phyloP scores from a whole-genome alignment of 169 alveolate genomes.

The Eimeria tenella region DNA sequence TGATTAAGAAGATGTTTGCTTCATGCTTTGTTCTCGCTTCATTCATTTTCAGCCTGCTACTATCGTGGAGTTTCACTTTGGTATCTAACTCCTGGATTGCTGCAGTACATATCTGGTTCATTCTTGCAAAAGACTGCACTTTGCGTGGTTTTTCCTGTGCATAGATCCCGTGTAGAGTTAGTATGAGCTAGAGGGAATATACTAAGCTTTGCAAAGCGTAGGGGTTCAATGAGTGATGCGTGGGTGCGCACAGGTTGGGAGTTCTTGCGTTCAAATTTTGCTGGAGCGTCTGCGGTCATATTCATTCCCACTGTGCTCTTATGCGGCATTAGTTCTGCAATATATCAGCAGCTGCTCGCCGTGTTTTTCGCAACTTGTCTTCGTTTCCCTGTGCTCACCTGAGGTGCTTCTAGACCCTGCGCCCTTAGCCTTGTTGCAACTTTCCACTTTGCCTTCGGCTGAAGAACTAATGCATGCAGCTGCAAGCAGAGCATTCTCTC shows the following conservation, averaged over 20 bases:
- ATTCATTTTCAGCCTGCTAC: no score
- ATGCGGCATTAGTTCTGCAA: not conserved
- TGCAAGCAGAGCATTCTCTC: not conserved
- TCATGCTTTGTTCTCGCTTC: no score
- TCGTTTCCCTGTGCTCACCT: not conserved
- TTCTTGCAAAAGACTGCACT: no score
- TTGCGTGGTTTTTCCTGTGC: no score
- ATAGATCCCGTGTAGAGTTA: no score
- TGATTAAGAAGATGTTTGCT: no score
- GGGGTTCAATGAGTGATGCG: no score
- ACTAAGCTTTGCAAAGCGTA: no score
- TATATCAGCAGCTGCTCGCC: slow-evolving; percentile 41
- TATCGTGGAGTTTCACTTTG: no score
- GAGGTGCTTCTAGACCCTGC: not conserved
- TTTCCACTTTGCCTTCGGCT: not conserved
- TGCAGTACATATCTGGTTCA: no score
- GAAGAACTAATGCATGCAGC: not conserved
- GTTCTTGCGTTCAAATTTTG: not conserved
- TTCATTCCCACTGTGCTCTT: not conserved
- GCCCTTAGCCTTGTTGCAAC: not conserved
- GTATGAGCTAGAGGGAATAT: no score
- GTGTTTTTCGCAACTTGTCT: not conserved
- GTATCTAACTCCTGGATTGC: no score
- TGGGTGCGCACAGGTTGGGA: not conserved
- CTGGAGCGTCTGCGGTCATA: not conserved